These are phyloP conservation scores for Candida dajiaensis DNA, from an alignment of 805 yeast genomes.

Conservation along the genomic window DNA sequence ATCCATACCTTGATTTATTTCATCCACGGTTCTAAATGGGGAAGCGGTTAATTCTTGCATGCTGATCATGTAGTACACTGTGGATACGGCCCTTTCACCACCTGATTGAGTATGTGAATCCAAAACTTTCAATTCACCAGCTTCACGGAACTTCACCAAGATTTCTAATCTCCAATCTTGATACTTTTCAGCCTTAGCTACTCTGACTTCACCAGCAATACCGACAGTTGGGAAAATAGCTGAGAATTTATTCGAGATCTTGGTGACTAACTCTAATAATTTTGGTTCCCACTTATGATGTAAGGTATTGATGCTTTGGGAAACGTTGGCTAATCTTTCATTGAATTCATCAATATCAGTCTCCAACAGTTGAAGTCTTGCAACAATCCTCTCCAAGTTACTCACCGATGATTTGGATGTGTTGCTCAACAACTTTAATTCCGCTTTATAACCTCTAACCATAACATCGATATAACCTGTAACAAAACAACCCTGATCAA, in stretches of 20 bases:
- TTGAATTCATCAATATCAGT: constrained; percentile 19
- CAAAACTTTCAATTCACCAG: constrained; percentile 59
- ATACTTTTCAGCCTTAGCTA: constrained; percentile 48
- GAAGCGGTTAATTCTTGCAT: constrained; percentile 83
- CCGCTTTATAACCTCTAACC: constrained; percentile 43
- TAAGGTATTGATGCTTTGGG: constrained; percentile 33
- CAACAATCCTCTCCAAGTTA: constrained; percentile 26
- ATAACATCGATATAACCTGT: constrained; percentile 32
- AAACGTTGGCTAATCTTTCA: constrained; percentile 22
- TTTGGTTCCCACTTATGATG: constrained; percentile 55
- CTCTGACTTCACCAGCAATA: constrained; percentile 74
- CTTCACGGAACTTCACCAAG: constrained; percentile 78
- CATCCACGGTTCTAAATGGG: constrained; percentile 94
- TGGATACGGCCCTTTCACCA: constrained; percentile 95
- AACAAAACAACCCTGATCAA: constrained; percentile 30
- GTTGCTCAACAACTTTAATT: constrained; percentile 29
- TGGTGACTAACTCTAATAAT: constrained; percentile 43
- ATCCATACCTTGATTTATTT: constrained; percentile 99
- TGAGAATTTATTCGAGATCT: constrained; percentile 61
- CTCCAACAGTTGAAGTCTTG: constrained; percentile 19
- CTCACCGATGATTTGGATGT: constrained; percentile 33
- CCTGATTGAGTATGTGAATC: constrained; percentile 94
- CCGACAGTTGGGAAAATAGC: constrained; percentile 68
- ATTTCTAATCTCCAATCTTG: constrained; percentile 82
- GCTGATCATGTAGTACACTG: constrained; percentile 84